These are phyloP conservation scores for Penicillium nordicum DNA, from an alignment of 2,329 filamentous ascomycete species.

Conservation along the genomic window DNA sequence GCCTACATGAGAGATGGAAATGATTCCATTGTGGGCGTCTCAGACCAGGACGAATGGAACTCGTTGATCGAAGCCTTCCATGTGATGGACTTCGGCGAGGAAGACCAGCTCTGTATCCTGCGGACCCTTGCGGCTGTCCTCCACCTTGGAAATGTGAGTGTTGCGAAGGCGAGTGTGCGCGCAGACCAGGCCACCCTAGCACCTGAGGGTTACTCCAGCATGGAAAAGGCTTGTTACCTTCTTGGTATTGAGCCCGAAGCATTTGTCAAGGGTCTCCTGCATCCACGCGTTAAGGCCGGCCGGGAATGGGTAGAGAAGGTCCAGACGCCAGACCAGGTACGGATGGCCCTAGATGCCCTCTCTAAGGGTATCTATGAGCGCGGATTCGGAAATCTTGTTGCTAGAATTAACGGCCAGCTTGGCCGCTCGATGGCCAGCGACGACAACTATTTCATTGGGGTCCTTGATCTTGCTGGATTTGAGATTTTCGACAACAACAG, in stretches of 20 bases:
- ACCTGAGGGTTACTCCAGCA: constrained; percentile 69
- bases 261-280: constrained; percentile 83
- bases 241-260: constrained; percentile 80
- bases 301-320: constrained; percentile 98
- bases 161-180: constrained; percentile 84
- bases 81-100: constrained; percentile 86
- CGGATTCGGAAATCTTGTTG: constrained; percentile 87
- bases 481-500: constrained; percentile 98
- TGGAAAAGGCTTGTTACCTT: constrained; percentile 74
- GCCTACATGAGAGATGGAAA: constrained; percentile 89
- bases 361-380: constrained; percentile 98
- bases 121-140: constrained; percentile 86
- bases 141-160: constrained; percentile 86
- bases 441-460: constrained; percentile 93
- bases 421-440: constrained; percentile 80
- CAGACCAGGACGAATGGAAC: constrained; percentile 87
- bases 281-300: constrained; percentile 91
- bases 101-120: constrained; percentile 79
- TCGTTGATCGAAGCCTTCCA: constrained; percentile 85
- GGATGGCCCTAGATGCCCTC: constrained; percentile 81
- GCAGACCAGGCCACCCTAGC: constrained; percentile 85
- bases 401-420: constrained; percentile 84
- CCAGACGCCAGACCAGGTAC: constrained; percentile 94
- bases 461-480: constrained; percentile 97
- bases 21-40: constrained; percentile 84